Evolutionary conservation across 768 basidiomycete genomes (phyloP).

Genomic region (Astraeus odoratus): DNA sequence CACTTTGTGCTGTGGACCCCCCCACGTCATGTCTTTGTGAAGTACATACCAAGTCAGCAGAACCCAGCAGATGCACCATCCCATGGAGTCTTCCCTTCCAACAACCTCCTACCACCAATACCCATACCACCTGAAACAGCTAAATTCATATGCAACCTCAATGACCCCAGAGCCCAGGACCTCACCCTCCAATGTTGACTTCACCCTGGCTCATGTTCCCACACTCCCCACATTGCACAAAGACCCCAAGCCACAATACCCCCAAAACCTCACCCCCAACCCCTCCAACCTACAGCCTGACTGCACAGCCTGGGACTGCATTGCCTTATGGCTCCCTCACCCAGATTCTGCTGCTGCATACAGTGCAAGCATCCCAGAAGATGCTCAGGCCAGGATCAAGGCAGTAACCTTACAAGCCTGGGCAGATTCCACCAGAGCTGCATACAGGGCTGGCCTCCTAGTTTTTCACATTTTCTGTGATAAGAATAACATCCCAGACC

Average conservation of each 20-base stretch:
- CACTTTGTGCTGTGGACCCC: not conserved
- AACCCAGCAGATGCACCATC: slow-evolving; percentile 37
- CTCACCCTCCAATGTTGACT: too few relatives aligned
- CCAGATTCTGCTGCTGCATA: not conserved
- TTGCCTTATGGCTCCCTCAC: slow-evolving; percentile 18
- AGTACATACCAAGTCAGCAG: slow-evolving; percentile 26
- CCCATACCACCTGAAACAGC: too few relatives aligned
- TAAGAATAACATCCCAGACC: slow-evolving; percentile 9
- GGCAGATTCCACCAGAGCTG: slow-evolving; percentile 23
- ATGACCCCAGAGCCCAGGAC: slow-evolving; percentile 18
- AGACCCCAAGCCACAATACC: too few relatives aligned
- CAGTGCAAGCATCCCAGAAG: not conserved
- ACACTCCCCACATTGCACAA: too few relatives aligned
- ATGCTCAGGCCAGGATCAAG: not conserved
- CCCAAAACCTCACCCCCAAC: too few relatives aligned
- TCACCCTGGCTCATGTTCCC: too few relatives aligned
- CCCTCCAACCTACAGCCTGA: too few relatives aligned
- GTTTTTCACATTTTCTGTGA: slow-evolving; percentile 38
- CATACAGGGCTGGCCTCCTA: slow-evolving; percentile 34
- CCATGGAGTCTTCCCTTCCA: slow-evolving; percentile 28
- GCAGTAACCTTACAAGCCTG: slow-evolving; percentile 16
- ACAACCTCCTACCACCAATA: not conserved
- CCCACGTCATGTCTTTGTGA: slow-evolving; percentile 13
- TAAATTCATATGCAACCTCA: slow-evolving; percentile 24
- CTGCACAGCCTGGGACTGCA: slow-evolving; percentile 19